Evolutionary conservation across 345 rosid species (phyloP).

Genomic region (Salix exigua): DNA sequence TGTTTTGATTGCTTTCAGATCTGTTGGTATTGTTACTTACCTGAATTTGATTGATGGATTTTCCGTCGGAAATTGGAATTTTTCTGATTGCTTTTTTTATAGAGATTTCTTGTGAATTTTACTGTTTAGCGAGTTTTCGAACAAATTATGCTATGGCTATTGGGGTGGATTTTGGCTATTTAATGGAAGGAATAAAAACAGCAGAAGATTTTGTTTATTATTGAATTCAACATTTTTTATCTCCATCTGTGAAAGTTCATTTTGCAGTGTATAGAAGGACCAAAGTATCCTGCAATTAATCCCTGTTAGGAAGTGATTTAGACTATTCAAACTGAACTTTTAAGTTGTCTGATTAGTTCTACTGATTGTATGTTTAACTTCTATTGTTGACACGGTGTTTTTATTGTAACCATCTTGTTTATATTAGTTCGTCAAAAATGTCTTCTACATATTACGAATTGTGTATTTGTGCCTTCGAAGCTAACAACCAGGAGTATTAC

Average conservation of each 20-base stretch:
- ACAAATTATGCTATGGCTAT: background rate
- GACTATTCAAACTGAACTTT: background rate
- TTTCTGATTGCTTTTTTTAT: background rate
- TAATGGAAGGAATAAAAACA: background rate
- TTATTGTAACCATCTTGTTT: background rate
- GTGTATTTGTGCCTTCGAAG: background rate
- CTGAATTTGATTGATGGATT: background rate
- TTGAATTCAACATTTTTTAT: background rate
- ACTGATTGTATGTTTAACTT: background rate
- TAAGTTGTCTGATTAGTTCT: too few species aligned
- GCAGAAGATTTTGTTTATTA: background rate
- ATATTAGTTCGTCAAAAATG: too few species aligned
- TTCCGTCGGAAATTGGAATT: background rate
- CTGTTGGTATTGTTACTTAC: background rate
- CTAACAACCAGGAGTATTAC: background rate
- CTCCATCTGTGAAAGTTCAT: background rate
- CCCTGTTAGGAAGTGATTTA: background rate
- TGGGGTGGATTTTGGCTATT: background rate
- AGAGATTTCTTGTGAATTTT: background rate
- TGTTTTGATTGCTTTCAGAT: background rate
- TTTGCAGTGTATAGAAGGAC: background rate
- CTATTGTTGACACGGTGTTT: background rate
- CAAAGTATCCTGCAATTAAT: background rate
- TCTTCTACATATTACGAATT: background rate
- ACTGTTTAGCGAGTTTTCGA: background rate